phyloP scores from a whole-genome alignment of 768 basidiomycete genomes.

The Suillus americanus region DNA sequence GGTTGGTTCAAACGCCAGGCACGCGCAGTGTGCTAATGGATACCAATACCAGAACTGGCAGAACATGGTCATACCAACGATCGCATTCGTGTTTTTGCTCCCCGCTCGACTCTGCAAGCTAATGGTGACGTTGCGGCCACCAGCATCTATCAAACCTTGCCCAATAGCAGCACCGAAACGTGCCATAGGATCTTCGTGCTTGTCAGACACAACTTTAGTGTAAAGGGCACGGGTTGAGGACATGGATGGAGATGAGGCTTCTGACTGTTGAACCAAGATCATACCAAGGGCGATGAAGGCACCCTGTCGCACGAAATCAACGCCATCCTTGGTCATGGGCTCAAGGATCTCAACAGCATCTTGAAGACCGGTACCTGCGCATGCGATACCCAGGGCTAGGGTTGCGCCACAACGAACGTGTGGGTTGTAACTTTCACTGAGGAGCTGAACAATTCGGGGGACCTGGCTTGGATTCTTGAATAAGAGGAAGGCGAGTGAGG shows the following conservation, averaged over 20 bases:
- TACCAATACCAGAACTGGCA: slow-evolving; percentile 99
- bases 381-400: slow-evolving; percentile 93
- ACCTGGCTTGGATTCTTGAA: slow-evolving; percentile 98
- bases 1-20: slow-evolving; percentile 92
- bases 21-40: slow-evolving; percentile 91
- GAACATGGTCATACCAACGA: slow-evolving; percentile 98
- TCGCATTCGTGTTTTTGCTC: slow-evolving; percentile 87
- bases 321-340: slow-evolving; percentile 97
- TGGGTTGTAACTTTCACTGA: slow-evolving; percentile 98
- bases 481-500: slow-evolving; percentile 90
- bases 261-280: slow-evolving; percentile 96
- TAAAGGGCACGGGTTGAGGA: slow-evolving; percentile 82
- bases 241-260: slow-evolving; percentile 82
- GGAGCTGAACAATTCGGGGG: slow-evolving; percentile 92
- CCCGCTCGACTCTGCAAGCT: slow-evolving; percentile 92
- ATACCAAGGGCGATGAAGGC: slow-evolving; percentile 95
- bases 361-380: slow-evolving; percentile 89
- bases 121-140: slow-evolving; percentile 95
- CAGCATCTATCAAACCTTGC: slow-evolving; percentile 97
- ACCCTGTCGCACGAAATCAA: slow-evolving; percentile 98
- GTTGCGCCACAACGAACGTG: slow-evolving; percentile 98
- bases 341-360: slow-evolving; percentile 96
- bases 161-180: slow-evolving; percentile 95
- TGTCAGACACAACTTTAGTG: slow-evolving; percentile 87
- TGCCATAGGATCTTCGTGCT: slow-evolving; percentile 99